Conservation (phyloP, 129 eudicot genomes). For the Lactuca sativa region DNA sequence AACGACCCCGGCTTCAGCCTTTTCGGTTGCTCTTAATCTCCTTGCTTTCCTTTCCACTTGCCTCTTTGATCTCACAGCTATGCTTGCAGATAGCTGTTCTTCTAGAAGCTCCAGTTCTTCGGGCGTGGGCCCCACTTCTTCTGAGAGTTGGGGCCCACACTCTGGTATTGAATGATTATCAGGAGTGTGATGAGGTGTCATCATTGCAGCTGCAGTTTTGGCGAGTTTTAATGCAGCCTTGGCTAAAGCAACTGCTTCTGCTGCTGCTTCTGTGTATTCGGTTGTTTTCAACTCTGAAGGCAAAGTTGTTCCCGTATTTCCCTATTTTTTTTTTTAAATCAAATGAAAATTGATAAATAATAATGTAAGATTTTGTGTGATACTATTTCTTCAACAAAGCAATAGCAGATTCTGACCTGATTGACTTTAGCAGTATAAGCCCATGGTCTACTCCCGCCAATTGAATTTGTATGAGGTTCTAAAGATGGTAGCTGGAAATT, state of each 20-base stretch:
- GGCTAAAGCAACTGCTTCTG: conserved; percentile 93
- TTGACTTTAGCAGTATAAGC: conserved; percentile 37
- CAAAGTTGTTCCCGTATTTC: conserved; percentile 31
- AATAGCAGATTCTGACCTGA: conserved; percentile 49
- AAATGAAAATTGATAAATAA: not conserved
- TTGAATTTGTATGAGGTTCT: conserved; percentile 48
- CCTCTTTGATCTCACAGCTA: conserved; percentile 82
- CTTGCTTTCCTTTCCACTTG: conserved; percentile 72
- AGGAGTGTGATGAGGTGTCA: conserved; percentile 33
- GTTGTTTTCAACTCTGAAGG: conserved; percentile 49
- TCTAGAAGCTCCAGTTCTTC: conserved; percentile 74
- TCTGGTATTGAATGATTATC: conserved; percentile 26
- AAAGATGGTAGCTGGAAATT: conserved; percentile 58
- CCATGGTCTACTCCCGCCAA: conserved; percentile 47
- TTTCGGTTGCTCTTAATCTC: conserved; percentile 69
- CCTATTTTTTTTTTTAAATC: too few relatives aligned
- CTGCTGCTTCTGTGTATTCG: conserved; percentile 82
- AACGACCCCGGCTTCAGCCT: conserved; percentile 61
- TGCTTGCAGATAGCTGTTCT: conserved; percentile 48
- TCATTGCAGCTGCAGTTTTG: conserved; percentile 71
- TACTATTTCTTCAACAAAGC: too few relatives aligned
- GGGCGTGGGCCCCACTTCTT: conserved; percentile 51
- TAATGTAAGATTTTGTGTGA: not conserved
- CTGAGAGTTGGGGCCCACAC: conserved; percentile 28
- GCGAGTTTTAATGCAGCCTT: conserved; percentile 78